Conservation (phyloP, 176 grass and related monocot genomes). For the Typha latifolia region DNA sequence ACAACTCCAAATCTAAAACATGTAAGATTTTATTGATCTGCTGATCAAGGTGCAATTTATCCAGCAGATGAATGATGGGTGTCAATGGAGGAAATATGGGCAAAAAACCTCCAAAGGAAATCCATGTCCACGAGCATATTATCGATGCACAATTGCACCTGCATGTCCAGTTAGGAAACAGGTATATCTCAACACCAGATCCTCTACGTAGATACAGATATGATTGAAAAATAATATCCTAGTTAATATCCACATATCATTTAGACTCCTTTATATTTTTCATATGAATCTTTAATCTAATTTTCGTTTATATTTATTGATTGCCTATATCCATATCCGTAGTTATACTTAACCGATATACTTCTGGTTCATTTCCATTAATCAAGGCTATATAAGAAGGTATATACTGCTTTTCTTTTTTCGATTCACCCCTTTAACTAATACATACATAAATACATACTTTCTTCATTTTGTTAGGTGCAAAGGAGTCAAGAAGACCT, state of each 20-base stretch:
- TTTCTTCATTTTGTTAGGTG: conserved; percentile 21
- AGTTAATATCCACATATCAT: too few species aligned
- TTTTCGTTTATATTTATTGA: too few species aligned
- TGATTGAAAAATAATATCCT: too few species aligned
- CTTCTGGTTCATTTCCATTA: too few species aligned
- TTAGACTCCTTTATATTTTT: too few species aligned
- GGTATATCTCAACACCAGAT: not conserved
- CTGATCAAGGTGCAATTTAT: not conserved
- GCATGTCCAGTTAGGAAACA: conserved; percentile 70
- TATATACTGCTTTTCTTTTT: too few species aligned
- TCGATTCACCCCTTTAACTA: not conserved
- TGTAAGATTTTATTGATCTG: not conserved
- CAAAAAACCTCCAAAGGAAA: conserved; percentile 75
- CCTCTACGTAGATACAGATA: too few species aligned
- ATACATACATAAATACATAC: not conserved
- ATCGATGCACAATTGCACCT: conserved; percentile 55
- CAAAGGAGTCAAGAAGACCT: conserved; percentile 72
- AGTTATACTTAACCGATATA: too few species aligned
- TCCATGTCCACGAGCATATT: conserved; percentile 74
- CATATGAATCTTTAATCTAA: too few species aligned
- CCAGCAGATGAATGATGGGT: conserved; percentile 58
- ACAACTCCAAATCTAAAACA: not conserved
- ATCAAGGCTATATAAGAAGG: too few species aligned
- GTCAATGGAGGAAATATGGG: conserved; percentile 81
- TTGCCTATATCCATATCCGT: too few species aligned